These are phyloP conservation scores for Shiraia sp. DNA, from an alignment of 2,329 filamentous ascomycete genomes.

Conservation along the genomic window DNA sequence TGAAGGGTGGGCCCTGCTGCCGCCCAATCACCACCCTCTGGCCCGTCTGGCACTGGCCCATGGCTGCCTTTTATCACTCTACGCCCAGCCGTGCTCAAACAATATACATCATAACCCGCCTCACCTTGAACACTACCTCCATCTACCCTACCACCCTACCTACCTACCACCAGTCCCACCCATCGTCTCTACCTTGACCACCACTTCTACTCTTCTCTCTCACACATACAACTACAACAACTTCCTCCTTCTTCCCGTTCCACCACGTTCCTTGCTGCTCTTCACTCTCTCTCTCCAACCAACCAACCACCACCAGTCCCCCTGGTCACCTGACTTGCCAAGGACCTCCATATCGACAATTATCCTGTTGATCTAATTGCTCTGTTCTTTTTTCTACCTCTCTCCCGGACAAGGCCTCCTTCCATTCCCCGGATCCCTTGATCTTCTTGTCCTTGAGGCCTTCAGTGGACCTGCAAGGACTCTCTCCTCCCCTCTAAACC, in stretches of 20 bases:
- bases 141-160: conserved; percentile 16
- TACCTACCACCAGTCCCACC: conserved; percentile 17
- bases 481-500: conserved; percentile 12
- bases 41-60: conserved; percentile 16
- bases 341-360: not conserved
- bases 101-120: conserved; percentile 45
- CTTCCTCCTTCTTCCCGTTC: too few relatives aligned
- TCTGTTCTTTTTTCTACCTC: conserved; percentile 1
- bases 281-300: too few relatives aligned
- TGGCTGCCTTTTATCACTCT: conserved; percentile 34
- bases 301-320: too few relatives aligned
- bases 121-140: conserved; percentile 23
- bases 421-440: conserved; percentile 23
- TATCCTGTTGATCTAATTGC: not conserved
- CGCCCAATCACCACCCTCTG: conserved; percentile 34
- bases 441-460: conserved; percentile 44
- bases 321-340: conserved; percentile 8
- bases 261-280: too few relatives aligned
- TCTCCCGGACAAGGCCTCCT: conserved; percentile 9
- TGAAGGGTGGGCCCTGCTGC: conserved; percentile 27
- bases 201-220: too few relatives aligned
- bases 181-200: conserved; percentile 13
- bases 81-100: conserved; percentile 41
- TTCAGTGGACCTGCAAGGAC: conserved; percentile 48
- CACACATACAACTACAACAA: too few relatives aligned